Conservation (phyloP, 2,329 filamentous ascomycete genomes). For the Fusarium graminum region DNA sequence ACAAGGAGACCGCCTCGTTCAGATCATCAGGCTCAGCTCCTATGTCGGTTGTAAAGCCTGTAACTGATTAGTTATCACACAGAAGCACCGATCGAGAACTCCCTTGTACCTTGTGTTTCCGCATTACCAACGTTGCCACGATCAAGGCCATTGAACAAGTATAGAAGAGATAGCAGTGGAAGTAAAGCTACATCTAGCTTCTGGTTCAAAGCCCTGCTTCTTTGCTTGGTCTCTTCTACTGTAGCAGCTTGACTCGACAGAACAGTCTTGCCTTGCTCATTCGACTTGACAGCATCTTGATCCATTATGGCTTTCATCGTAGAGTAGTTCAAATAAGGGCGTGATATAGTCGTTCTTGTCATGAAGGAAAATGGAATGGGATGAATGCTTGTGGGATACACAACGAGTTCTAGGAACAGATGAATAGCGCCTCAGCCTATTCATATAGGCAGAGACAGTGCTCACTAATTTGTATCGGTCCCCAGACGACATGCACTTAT, state of each 20-base stretch:
- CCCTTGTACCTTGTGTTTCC: constrained; percentile 52
- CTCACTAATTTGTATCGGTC: constrained; percentile 13
- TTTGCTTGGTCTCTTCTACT: constrained; percentile 15
- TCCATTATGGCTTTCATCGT: constrained; percentile 19
- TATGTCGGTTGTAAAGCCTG: constrained; percentile 48
- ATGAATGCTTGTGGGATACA: constrained; percentile 3
- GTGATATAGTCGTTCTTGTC: not conserved
- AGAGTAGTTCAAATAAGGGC: not conserved
- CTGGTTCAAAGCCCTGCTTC: constrained; percentile 49
- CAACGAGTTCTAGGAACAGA: not conserved
- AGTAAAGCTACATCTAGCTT: constrained; percentile 55
- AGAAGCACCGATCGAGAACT: not conserved
- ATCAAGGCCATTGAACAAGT: constrained; percentile 58
- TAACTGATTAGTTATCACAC: not conserved
- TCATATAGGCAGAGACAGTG: constrained; percentile 21
- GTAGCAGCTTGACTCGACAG: constrained; percentile 14
- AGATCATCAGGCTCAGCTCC: constrained; percentile 47
- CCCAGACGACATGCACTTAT: constrained; percentile 7
- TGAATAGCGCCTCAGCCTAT: constrained; percentile 5
- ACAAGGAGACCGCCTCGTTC: constrained; percentile 48
- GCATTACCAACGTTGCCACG: constrained; percentile 59
- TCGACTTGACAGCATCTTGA: constrained; percentile 8
- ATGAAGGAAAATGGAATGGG: not conserved
- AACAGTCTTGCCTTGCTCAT: constrained; percentile 16
- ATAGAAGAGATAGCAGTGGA: constrained; percentile 56